Evolutionary conservation across 306 rosid species (phyloP), one percentile per base, ranked within the genome.

Genomic region (Amphicarpaea edgeworthii): DNA sequence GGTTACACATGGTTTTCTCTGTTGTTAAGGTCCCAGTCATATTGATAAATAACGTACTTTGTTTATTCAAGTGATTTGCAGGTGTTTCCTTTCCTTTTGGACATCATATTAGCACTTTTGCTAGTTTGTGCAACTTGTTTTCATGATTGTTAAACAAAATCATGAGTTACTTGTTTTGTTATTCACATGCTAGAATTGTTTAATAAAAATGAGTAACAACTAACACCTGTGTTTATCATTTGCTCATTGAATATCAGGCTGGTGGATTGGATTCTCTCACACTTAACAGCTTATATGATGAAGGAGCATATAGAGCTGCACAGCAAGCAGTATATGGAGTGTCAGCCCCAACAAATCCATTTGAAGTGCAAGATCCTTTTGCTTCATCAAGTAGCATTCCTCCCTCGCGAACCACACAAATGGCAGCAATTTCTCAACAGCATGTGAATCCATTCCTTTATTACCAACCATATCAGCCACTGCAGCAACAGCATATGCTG

Each of bases 231-330:
- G 42, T 58, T 66, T 26, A 54, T 38, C 26, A n/a, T 66, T 81
- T 4, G n/a, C 9, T 20, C 26, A 41, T 19, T 79, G 60, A 45
- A 47, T 88, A 32, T 47, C 89, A 92, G 97, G 96, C 81, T 37
- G 97, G 96, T 71, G 96, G 96, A 41, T 80, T 92, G 87, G 89
- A 88, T 80, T 81, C 92, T 1, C 96, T 92, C 24, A 92, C 88
- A 17, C 91, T 90, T 1, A 79, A 63, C 74, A 92, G 93, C 61
- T 83, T 88, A 70, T 92, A 93, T 1, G 96, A 90, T 24, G 93
- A 30, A 30, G 37, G 81, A 32, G 88, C 91, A 15, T 90, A 90
- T 62, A 77, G 93, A 80, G 89, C 93, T 37, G 80, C 96, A 30
- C 88, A 85, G 78, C 96, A 93, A 79, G 87, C 93, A 1, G 86